Conservation (phyloP, 768 basidiomycete species). For the Lactarius tabidus region DNA sequence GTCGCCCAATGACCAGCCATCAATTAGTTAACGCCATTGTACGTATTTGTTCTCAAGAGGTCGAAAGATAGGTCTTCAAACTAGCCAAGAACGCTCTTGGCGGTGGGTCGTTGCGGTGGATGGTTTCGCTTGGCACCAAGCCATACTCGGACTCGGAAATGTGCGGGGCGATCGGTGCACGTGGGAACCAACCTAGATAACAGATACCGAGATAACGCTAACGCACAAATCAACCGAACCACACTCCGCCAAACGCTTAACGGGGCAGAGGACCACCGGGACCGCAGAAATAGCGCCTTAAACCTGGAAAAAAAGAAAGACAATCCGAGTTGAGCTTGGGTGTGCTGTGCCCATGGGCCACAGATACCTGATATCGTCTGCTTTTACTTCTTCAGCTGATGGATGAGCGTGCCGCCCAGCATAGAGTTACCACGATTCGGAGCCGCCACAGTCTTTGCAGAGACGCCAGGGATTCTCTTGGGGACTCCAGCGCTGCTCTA, state of each 20-base stretch:
- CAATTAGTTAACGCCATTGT: background rate
- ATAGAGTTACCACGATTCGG: background rate
- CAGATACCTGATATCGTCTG: background rate
- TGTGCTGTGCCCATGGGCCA: background rate
- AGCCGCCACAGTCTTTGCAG: background rate
- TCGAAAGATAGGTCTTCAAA: background rate
- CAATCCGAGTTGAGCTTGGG: background rate
- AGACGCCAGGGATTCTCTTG: background rate
- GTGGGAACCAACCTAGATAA: too few relatives aligned
- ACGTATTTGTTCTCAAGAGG: background rate
- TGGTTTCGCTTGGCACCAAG: too few relatives aligned
- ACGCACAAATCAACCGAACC: background rate
- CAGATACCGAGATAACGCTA: background rate
- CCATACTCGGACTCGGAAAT: too few relatives aligned
- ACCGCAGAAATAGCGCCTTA: background rate
- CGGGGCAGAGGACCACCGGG: background rate
- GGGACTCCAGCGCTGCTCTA: background rate
- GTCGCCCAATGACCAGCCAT: background rate
- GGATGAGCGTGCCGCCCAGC: background rate
- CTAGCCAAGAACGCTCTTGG: background rate
- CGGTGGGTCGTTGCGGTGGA: too few relatives aligned
- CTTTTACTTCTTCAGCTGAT: background rate
- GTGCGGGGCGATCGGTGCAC: background rate
- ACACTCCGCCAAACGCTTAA: background rate
- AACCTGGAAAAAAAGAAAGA: background rate